Conservation (phyloP, 169 alveolate species). For the Cryptosporidium parvum region DNA sequence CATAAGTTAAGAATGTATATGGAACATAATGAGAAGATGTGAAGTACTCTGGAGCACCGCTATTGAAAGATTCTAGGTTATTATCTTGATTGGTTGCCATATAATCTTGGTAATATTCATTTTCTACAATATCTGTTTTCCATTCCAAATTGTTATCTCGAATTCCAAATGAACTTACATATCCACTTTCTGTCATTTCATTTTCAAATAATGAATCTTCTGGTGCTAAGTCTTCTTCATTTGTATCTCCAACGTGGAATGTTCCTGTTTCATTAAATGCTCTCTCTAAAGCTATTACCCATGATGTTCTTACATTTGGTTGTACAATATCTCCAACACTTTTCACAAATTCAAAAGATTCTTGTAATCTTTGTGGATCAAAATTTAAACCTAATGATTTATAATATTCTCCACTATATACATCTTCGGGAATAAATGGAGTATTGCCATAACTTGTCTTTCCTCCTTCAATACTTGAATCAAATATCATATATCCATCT, state of each 20-base stretch:
- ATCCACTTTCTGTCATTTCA: background rate
- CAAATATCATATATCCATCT: constrained; percentile 28
- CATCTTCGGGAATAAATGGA: constrained; percentile 49
- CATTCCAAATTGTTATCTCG: constrained; percentile 9
- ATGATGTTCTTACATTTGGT: constrained; percentile 60
- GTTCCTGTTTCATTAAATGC: constrained; percentile 60
- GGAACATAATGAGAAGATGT: constrained; percentile 51
- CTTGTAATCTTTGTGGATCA: constrained; percentile 32
- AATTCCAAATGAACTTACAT: background rate
- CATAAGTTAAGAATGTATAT: constrained; percentile 48
- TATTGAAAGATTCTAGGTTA: background rate
- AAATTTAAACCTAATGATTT: constrained; percentile 13
- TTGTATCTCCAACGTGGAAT: constrained; percentile 23
- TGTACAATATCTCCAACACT: constrained; percentile 70
- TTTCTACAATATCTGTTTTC: background rate
- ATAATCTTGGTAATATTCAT: background rate
- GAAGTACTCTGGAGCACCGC: background rate
- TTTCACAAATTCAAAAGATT: constrained; percentile 57
- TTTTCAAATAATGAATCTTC: constrained; percentile 17
- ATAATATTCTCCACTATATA: constrained; percentile 35
- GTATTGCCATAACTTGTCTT: constrained; percentile 61
- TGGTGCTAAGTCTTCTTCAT: constrained; percentile 5
- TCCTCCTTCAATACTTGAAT: constrained; percentile 51
- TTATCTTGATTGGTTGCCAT: background rate
- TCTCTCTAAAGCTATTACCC: constrained; percentile 59